Evolutionary conservation across 768 basidiomycete species (phyloP), one percentile per base, ranked within the genome.

Genomic region (Pulveroboletus sp.): DNA sequence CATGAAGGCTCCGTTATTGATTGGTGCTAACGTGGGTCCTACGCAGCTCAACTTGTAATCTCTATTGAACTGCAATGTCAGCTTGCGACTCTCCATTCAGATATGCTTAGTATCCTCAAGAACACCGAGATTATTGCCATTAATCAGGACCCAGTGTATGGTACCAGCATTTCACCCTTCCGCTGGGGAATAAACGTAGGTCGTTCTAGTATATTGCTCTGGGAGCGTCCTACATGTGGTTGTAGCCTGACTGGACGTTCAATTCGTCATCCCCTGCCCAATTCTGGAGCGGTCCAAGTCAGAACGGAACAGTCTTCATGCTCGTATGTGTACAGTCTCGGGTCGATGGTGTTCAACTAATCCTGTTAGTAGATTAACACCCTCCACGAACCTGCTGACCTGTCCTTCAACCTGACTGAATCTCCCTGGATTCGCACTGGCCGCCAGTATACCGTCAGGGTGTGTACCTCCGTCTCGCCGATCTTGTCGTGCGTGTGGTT

Each of bases 391-490:
- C 73, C 80, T 3, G 71, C 77, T 7, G 75, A 80, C 51, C 69
- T 86, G 73, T 71, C 62, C 57, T 86, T 86, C 72, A 80, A 73
- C 50, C 62, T 86, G 40, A 80, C 81, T 2, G 82, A 85, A 55
- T 85, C 83, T 1, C 82, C 83, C 2, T 85, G 83, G 83, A 80
- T 83, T 52, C 75, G 81, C 24, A 81, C 82, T 9, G 82, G 83
- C 17, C 65, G 79, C 35, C 75, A 82, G 57, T 86, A 86, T 54
- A 58, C 74, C 14, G 78, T 86, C 54, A 72, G 82, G 52, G 83
- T 83, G 58, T 47, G 81, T 49, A 31, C 29, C 35, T 13, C 13
- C 3, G 16, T 42, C 23, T 43, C 26, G 17, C 35, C 5, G 16
- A 39, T 38, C 24, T 8, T 30, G 3, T 29, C 16, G 6, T 23